Base-by-base conservation (phyloP, 2,329 filamentous ascomycete genomes). In the Fusarium sp. region DNA sequence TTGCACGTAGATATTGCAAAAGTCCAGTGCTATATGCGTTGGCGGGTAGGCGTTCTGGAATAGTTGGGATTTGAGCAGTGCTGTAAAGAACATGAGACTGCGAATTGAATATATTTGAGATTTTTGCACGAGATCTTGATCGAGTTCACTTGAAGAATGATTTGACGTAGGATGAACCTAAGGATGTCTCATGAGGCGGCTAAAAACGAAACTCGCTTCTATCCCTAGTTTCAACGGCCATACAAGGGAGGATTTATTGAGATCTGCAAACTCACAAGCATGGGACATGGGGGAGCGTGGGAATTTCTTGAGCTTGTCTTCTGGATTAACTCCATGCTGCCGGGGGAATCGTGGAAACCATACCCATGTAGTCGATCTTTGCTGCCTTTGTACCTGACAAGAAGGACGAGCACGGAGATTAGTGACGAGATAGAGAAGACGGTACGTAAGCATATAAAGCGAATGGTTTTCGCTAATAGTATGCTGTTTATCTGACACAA, bases 1-100 rank as follows among this genome's bases (percentile, higher is more conserved):
- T 71, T 28, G 73, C 74, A 56, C 48, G 45, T 70, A 75, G 69
- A 62, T 71, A 74, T 69, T 69, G 49, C 69, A 74, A 67, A 78
- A 74, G 67, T 66, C 70, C 67, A 70, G 62, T 75, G 75, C 75
- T 63, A 64, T 64, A 63, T 76, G 74, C 73, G 72, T 73, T 70
- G 72, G 65, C 52, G 62, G 77, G 61, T 73, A 73, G 77, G 77
- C 77, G 77, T 79, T 79, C 69, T 73, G 74, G 77, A 65, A 72
- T 70, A 73, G 70, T 59, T 72, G 73, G 72, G 69, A 65, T 74
- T 66, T 74, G 41, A 69, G 68, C 42, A 75, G 57, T 57, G 66
- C 63, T 72, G 63, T 56, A 58, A 73, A 75, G 71, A 52, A 58
- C 60, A 68, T 55, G 54, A 57, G 47, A 55, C 31, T 66, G 70